Base-by-base conservation (phyloP, 1,284 basidiomycete genomes). In the Malassezia sympodialis region DNA sequence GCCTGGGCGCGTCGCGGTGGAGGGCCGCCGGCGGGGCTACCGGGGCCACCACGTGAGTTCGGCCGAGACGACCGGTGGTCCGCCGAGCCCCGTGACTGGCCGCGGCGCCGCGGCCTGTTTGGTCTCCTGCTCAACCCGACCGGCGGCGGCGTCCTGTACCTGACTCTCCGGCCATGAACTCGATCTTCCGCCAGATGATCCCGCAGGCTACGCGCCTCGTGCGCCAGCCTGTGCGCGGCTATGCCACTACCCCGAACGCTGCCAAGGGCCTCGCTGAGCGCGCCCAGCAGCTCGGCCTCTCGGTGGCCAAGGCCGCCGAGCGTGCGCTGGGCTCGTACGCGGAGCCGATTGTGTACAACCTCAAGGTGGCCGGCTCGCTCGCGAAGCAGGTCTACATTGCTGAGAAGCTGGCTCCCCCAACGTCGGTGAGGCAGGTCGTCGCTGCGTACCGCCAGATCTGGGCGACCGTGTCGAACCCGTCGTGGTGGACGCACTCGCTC, bases 361-460 rank as follows among this genome's bases (percentile, higher is more conserved):
- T 66, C 51, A 79, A 86, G 56, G 88, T 96, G 55, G 81, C 84
- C 46, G 83, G 84, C 58, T 88, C 91, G 71, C 75, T 96, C 63
- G 76, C 84, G 65, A 90, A 91, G 79, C 88, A 93, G 74, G 82
- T 96, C 58, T 96, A 96, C 79, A 77, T 87, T 62, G 83, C 84
- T 44, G 93, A 96, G 79, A 82, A 83, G 58, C 82, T 96, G 51
- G 82, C 85, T 46, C 88, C 88, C 15, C 93, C 91, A 21, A 80
- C 80, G 14, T 83, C 83, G 24, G 57, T 87, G 49, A 76, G 79
- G 34, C 78, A 83, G 51, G 77, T 89, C 76, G 78, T 80, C 42
- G 79, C 79, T 54, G 85, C 84, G 23, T 94, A 91, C 77, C 77
- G 81, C 56, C 80, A 83, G 39, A 79, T 96, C 62, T 89, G 82